Evolutionary conservation across 768 basidiomycete genomes (phyloP), one percentile per base, ranked within the genome.

Genomic region (Austroboletus festivus): DNA sequence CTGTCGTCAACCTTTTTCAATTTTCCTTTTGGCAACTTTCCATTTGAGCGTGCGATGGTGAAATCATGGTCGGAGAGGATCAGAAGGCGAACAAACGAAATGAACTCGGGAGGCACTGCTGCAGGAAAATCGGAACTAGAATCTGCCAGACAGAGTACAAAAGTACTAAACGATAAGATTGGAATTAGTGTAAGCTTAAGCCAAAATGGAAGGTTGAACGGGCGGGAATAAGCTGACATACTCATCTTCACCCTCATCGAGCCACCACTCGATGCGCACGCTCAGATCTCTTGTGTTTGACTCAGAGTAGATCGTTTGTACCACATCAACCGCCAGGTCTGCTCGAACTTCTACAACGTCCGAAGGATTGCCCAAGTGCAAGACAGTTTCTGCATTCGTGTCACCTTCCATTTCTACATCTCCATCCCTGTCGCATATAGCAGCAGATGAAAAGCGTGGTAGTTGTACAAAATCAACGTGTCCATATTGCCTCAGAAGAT

Each of bases 401-500:
- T 47, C 43, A 4, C 21, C 48, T 24, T 33, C 34, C 56, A 55
- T 58, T 34, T 54, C 48, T 5, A 53, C 33, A 8, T 56, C 56
- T n/a, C 30, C 51, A 16, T 41, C 19, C 4, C 3, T 16, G 9
- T 52, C 47, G 18, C 24, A 33, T 12, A 24, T 41, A 38, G 46
- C 5, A 31, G 13, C 3, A 12, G 48, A 50, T 20, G 34, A 21
- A 38, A 19, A 74, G 71, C 73, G 55, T 0, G 77, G 68, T 15
- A 86, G 63, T 9, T 76, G 78, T 16, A 93, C 64, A 23, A 83
- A 60, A 67, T 98, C 96, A 46, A 95, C 85, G 60, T 97, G 89
- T 1, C 96, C 96, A 60, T 95, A 98, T 47, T 89, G 82, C 38
- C 96, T 81, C n/a, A 99, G 77, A 8, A 99, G 79, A 56, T 94